phyloP scores from a whole-genome alignment of 192 early-diverging fungal species.

The Entomortierella parvispora region DNA sequence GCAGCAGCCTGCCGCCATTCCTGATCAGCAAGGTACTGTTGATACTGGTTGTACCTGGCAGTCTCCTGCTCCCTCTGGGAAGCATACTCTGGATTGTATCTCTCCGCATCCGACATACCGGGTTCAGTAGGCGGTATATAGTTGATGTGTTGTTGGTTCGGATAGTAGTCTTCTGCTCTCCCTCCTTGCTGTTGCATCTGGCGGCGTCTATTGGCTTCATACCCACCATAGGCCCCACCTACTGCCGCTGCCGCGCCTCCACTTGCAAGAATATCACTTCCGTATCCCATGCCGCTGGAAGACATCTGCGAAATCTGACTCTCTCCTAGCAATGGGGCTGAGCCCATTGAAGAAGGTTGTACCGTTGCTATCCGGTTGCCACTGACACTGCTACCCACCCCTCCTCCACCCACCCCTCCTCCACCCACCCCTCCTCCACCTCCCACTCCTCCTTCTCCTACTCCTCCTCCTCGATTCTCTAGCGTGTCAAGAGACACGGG shows the following conservation, averaged over 20 bases:
- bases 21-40: not conserved
- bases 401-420: not conserved
- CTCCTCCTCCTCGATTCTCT: not conserved
- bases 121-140: slow-evolving; percentile 17
- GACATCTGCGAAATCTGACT: too few relatives aligned
- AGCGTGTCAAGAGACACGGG: not conserved
- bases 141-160: not conserved
- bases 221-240: not conserved
- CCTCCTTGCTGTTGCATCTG: slow-evolving; percentile 9
- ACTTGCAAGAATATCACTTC: too few relatives aligned
- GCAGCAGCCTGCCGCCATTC: not conserved
- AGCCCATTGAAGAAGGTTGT: not conserved
- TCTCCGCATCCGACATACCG: slow-evolving; percentile 1
- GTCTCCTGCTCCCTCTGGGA: not conserved
- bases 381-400: not conserved
- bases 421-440: not conserved
- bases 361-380: not conserved
- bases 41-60: not conserved
- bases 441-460: slow-evolving; percentile 1
- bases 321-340: too few relatives aligned
- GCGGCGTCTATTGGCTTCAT: slow-evolving; percentile 1
- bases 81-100: slow-evolving; percentile 13
- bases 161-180: not conserved
- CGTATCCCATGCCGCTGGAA: too few relatives aligned
- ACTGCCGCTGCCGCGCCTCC: not conserved